Evolutionary conservation across 2,329 filamentous ascomycete genomes (phyloP), one percentile per base, ranked within the genome.

Genomic region (Microdochium trichocladiopsis): DNA sequence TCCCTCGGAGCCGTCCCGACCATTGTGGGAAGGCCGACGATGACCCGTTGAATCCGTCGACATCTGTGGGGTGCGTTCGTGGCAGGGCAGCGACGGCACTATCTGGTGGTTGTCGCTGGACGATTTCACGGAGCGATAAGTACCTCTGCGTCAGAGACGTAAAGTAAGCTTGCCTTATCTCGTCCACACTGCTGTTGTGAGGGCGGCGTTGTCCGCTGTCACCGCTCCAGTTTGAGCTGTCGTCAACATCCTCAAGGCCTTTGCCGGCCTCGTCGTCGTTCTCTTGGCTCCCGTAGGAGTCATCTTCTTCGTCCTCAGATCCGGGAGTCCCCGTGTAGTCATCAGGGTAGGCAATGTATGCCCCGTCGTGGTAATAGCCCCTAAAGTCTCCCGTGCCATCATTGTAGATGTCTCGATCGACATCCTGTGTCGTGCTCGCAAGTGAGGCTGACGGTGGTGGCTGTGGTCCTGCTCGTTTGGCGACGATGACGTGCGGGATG

Each of bases 291-390:
- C 63, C 62, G 14, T 66, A 51, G 22, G 51, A 51, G 16, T 58
- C 54, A 31, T 56, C 31, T 12, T 58, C 58, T 37, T 71, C 65
- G 12, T 62, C 56, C 14, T 59, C 52, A n/a, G n/a, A n/a, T n/a
- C 1, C 55, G 53, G 12, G 57, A 56, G 23, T 63, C 58, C 9
- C 55, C 58, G 18, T 54, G 25, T 67, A 61, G 18, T 65, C 58
- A 12, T 75, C 70, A 0, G 81, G 77, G 2, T 78, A 74, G 3
- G 84, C 87, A 23, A 86, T 82, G 65, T 90, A 96, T 36, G 89
- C 87, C 49, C 90, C 91, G 59, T 95, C 88, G 16, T 83, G 73
- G 65, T 89, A 94, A 62, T 82, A 85, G 11, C 86, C 87, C 52
- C 79, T 70, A 22, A 75, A 71, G 60, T 86, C 80, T 51, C 77